Base-by-base conservation (phyloP, 1,284 basidiomycete species). In the Trichosporon coremiiforme region DNA sequence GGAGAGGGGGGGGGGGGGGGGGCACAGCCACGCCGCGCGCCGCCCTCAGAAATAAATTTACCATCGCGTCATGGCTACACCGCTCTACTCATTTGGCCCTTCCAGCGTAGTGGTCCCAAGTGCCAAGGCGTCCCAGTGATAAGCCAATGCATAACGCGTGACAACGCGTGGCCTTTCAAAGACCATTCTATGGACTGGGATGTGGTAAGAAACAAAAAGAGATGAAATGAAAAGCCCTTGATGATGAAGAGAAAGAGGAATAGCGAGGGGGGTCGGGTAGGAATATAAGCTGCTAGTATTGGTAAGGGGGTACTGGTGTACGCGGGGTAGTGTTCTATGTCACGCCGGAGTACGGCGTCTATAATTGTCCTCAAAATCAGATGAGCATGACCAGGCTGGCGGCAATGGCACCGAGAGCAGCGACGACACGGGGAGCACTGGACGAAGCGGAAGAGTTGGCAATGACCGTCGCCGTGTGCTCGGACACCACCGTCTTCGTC, bases 81-180 rank as follows among this genome's bases (percentile, higher is more conserved):
- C 17, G 5, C 47, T 22, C 35, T 10, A 36, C 35, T 1, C 35
- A 36, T 25, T 25, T 36, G 8, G 25, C 25, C 25, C 25, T 25
- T 25, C 25, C 25, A 1, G 25, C 35, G 9, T 35, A 4, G 33
- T 9, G 4, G 33, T 35, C 33, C 33, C 33, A 35, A 35, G 33
- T n/a, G n/a, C n/a, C n/a, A n/a, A n/a, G n/a, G n/a, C 33, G 33
- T 4, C 33, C 33, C 33, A 35, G 9, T 4, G 9, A 9, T 35
- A 47, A 47, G 15, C 45, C 45, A 47, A 47, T 47, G n/a, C 45
- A 47, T 47, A 41, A 41, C n/a, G n/a, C n/a, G n/a, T n/a, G n/a
- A n/a, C n/a, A n/a, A 41, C 45, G 8, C 13, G 45, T n/a, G n/a
- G n/a, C 45, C 45, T 47, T 47, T 47, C 45, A 47, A 47, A 47